Evolutionary conservation across 331 rosid genomes (phyloP).

Genomic region (Erythrophleum ivorense): DNA sequence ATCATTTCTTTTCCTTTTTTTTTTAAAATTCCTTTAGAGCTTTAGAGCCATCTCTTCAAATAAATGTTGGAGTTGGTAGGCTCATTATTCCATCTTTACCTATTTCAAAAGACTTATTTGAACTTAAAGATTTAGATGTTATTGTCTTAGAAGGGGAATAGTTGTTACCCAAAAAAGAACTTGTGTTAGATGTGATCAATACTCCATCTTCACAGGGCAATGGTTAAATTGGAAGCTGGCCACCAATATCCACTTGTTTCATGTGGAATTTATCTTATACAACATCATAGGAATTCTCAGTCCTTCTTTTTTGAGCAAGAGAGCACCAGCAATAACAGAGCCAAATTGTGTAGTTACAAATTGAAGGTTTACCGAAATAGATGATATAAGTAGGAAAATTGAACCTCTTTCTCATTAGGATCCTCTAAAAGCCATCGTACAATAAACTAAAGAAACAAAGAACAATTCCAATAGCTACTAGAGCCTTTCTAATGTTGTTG

Average conservation of each 20-base stretch:
- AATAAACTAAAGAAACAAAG: slow-evolving; percentile 83
- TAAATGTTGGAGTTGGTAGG: slow-evolving; percentile 70
- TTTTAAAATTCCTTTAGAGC: slow-evolving; percentile 21
- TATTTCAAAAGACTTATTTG: slow-evolving; percentile 54
- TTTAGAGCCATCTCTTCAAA: slow-evolving; percentile 60
- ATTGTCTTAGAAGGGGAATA: slow-evolving; percentile 49
- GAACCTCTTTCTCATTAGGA: slow-evolving; percentile 92
- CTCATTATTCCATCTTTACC: slow-evolving; percentile 65
- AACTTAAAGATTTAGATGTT: slow-evolving; percentile 53
- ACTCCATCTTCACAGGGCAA: slow-evolving; percentile 64
- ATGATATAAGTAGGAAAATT: slow-evolving; percentile 79
- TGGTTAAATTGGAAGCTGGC: slow-evolving; percentile 53
- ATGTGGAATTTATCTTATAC: slow-evolving; percentile 66
- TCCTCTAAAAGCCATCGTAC: slow-evolving; percentile 99
- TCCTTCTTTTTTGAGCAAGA: slow-evolving; percentile 89
- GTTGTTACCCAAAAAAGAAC: slow-evolving; percentile 60
- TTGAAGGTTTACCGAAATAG: slow-evolving; percentile 72
- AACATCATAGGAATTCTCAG: slow-evolving; percentile 69
- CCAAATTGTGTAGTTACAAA: slow-evolving; percentile 85
- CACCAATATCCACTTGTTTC: slow-evolving; percentile 38
- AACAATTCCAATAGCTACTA: slow-evolving; percentile 67
- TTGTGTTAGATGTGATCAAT: slow-evolving; percentile 45
- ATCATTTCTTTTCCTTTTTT: not conserved
- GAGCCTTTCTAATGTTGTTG: slow-evolving; percentile 66
- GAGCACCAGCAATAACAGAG: slow-evolving; percentile 96